Evolutionary conservation across 1,139 yeast genomes (phyloP), one percentile per base, ranked within the genome.

Genomic region (Magnusiomyces magnusii): DNA sequence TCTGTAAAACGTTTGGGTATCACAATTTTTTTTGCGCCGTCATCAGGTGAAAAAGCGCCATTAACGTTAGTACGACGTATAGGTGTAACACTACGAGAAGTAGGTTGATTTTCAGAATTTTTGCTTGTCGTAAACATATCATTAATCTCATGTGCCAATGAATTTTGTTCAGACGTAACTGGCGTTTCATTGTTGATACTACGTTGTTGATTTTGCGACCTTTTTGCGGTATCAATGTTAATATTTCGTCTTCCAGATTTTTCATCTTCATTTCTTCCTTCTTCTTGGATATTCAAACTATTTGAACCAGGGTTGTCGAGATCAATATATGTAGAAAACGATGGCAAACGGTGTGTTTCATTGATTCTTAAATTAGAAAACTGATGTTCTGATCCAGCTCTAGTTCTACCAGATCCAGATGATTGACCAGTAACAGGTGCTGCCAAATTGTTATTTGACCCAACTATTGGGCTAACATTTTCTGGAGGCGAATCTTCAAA

Each of bases 111-210:
- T 39, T 39, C 19, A n/a, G 44, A 15, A 10, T n/a, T 39, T 39
- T 10, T 39, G 17, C 44, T 7, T 19, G 49, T 23, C 5, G 49
- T 3, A 23, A 44, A 44, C 24, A 44, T 5, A 23, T 49, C 52
- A 21, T 31, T 54, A 23, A 54, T 54, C 19, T 54, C 52, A 19
- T 47, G 25, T 3, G 28, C 53, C 24, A 54, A 39, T 23, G 56
- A 52, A 5, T 54, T 54, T n/a, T 54, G 56, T 24, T 54, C 39
- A 9, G 52, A 24, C 17, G 34, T 31, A 9, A 31, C 44, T 24
- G 53, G 52, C 3, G 51, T 27, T 10, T 51, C 53, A 5, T 44
- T 44, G 27, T 19, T 19, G 21, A 19, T n/a, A 23, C 2, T 21
- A 23, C 21, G 27, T 7, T 21, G 10, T 5, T 41, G n/a, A 41